Conservation (phyloP, 805 yeast genomes). For the Saccharomycopsis sp. region DNA sequence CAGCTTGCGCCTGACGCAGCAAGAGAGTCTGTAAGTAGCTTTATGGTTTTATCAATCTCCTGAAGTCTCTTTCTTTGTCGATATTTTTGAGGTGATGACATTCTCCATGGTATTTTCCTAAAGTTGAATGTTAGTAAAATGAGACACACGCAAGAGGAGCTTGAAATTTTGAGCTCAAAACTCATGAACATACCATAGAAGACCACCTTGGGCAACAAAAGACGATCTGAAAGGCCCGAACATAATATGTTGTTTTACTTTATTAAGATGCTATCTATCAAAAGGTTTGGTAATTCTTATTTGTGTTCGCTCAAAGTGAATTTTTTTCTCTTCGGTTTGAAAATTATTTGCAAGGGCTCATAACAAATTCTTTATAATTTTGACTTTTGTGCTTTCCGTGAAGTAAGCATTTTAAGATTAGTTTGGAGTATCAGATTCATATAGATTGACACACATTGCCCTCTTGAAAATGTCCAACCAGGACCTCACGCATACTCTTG, state of each 20-base stretch:
- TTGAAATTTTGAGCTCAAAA: not conserved
- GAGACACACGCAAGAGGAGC: too few relatives aligned
- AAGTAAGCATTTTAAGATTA: too few relatives aligned
- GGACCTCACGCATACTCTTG: not conserved
- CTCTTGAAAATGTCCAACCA: slow-evolving; percentile 6
- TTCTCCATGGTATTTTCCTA: slow-evolving; percentile 67
- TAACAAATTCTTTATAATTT: too few relatives aligned
- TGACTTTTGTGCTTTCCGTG: too few relatives aligned
- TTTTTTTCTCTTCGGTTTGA: too few relatives aligned
- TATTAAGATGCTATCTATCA: too few relatives aligned
- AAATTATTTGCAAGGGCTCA: too few relatives aligned
- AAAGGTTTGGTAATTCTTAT: too few relatives aligned
- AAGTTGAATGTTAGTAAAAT: slow-evolving; percentile 3
- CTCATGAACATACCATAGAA: slow-evolving; percentile 47
- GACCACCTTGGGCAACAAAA: slow-evolving; percentile 54
- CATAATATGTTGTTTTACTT: slow-evolving; percentile 35
- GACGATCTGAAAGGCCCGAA: slow-evolving; percentile 68
- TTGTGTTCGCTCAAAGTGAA: too few relatives aligned
- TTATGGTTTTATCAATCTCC: slow-evolving; percentile 71
- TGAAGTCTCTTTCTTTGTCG: slow-evolving; percentile 80
- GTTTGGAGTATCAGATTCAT: too few relatives aligned
- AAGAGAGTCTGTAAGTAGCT: slow-evolving; percentile 47
- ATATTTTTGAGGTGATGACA: slow-evolving; percentile 72
- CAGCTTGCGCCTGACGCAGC: slow-evolving; percentile 27
- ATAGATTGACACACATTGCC: too few relatives aligned